Base-by-base conservation (phyloP, 2,329 filamentous ascomycete genomes). In the Sarocladium oryzae region DNA sequence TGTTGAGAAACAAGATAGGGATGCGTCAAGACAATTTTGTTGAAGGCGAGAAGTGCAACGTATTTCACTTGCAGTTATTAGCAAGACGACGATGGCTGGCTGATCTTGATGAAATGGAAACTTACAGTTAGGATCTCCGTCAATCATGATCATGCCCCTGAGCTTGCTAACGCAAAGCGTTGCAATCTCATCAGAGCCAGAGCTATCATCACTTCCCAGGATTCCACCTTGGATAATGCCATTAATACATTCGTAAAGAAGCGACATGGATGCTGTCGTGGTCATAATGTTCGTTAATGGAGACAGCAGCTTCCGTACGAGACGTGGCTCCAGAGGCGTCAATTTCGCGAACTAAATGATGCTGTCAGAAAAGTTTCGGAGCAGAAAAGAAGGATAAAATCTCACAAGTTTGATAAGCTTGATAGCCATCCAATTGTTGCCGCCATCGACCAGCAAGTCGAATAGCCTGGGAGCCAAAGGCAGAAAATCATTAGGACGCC, bases 351-450 rank as follows among this genome's bases (percentile, higher is more conserved):
- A 99, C 87, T 95, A 99, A 99, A 87, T 95, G 61, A 1, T 16
- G 2, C 8, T 26, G n/a, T 58, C 23, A 60, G 54, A 16, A 16
- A 6, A 20, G 67, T 11, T 7, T 36, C 38, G 15, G 15, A 8
- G 4, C 20, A 11, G 10, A 11, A 23, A 4, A 10, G 26, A 13
- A n/a, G 20, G 2, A n/a, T 15, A 21, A 23, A 21, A 3, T 15
- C 46, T 49, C 32, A 92, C 89, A 56, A 99, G 78, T 70, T 99
- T 99, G 66, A 99, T 97, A 56, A 99, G 82, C 67, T 99, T 99
- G 65, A 99, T 99, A 53, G 91, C 91, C 92, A 99, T 97, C 93
- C 93, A 99, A 68, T 99, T 99, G 69, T 99, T 97, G 33, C 87
- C 87, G 52, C 90, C 86, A 54, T 95, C 87, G 11, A 96, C 91